A percentile compares a stretch with the other conserved stretches of the same genome.
These are phyloP conservation scores for Apiotrichum montevideense DNA, from an alignment of 1,284 basidiomycete genomes.

Conservation along the genomic window DNA sequence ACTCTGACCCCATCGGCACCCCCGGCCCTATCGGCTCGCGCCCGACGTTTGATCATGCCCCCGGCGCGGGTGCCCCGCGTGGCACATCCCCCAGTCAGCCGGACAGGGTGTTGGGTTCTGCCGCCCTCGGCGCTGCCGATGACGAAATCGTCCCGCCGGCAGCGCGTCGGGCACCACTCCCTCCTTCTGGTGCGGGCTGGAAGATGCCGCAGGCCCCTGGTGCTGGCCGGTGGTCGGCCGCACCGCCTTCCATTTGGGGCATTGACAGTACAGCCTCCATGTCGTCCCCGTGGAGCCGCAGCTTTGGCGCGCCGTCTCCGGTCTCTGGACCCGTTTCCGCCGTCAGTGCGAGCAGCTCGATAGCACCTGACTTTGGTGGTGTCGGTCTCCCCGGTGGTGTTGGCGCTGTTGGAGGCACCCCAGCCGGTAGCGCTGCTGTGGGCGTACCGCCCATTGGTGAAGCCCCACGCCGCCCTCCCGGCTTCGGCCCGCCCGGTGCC, in stretches of 20 bases:
- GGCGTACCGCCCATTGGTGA: too few species aligned
- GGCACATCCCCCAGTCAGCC: constrained; percentile 23
- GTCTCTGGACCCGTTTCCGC: background rate
- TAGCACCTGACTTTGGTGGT: too few species aligned
- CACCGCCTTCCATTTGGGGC: constrained; percentile 21
- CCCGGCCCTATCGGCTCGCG: constrained; percentile 15
- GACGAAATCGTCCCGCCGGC: constrained; percentile 35
- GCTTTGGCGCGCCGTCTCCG: background rate
- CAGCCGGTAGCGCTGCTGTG: too few species aligned
- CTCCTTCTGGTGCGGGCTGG: constrained; percentile 10
- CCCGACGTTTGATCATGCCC: constrained; percentile 2
- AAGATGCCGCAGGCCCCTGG: constrained; percentile 26
- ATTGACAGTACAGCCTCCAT: background rate
- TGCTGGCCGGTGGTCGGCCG: constrained; percentile 31
- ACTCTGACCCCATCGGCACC: constrained; percentile 8
- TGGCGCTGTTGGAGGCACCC: too few species aligned
- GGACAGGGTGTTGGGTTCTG: constrained; percentile 34
- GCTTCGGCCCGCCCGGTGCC: too few species aligned
- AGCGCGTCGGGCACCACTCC: constrained; percentile 18
- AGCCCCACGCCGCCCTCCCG: too few species aligned
- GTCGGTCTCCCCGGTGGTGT: too few species aligned
- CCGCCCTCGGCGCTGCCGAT: constrained; percentile 33
- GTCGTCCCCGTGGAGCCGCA: background rate
- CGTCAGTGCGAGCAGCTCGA: background rate
- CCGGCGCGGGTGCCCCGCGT: background rate